Evolutionary conservation across 305 asterid genomes (phyloP).

Genomic region (Fraxinus sp.): DNA sequence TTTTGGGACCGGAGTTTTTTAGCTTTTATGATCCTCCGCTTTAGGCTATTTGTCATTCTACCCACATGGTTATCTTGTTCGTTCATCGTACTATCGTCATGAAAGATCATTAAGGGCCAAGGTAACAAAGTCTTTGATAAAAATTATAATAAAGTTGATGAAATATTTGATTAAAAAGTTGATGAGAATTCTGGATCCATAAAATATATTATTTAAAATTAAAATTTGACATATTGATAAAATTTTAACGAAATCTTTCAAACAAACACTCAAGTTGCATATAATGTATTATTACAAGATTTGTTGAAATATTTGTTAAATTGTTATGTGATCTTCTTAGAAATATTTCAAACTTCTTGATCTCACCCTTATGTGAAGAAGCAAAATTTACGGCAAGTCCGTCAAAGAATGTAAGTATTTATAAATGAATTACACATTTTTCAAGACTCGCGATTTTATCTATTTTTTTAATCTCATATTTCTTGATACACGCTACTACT

Average conservation of each 20-base stretch:
- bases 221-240: not conserved
- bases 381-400: not conserved
- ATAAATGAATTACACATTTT: not conserved
- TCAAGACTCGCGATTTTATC: too few species aligned
- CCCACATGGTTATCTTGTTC: not conserved
- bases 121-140: not conserved
- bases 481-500: not conserved
- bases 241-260: not conserved
- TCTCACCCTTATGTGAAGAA: not conserved
- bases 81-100: not conserved
- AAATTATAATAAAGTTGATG: too few species aligned
- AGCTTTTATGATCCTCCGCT: not conserved
- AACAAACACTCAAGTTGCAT: not conserved
- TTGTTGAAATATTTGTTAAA: too few species aligned
- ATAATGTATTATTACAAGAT: too few species aligned
- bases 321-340: not conserved
- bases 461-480: not conserved
- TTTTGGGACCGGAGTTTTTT: not conserved
- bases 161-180: too few species aligned
- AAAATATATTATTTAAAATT: too few species aligned
- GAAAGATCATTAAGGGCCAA: not conserved
- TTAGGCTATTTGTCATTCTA: not conserved
- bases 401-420: not conserved
- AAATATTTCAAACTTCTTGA: not conserved
- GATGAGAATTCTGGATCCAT: not conserved